Evolutionary conservation across 2,329 filamentous ascomycete species (phyloP).

Genomic region (Phyllosticta paracitricarpa): DNA sequence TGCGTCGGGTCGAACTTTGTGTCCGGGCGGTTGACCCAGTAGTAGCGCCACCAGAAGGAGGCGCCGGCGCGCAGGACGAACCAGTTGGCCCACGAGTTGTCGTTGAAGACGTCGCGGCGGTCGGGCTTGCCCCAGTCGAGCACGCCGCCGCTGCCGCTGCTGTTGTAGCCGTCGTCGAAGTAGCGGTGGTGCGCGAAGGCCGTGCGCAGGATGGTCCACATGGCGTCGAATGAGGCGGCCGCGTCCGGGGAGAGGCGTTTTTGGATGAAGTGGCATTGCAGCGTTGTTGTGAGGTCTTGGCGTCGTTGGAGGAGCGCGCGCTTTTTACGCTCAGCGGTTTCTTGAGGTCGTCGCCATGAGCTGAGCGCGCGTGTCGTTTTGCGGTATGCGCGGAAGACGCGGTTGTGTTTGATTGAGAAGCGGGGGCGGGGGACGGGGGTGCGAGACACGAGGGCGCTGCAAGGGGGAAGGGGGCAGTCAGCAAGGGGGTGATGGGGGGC

Average conservation of each 20-base stretch:
- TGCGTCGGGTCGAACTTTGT: neutral
- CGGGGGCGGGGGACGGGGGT: neutral
- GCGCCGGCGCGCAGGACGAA: slow-evolving; percentile 23
- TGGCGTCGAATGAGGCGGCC: slow-evolving; percentile 22
- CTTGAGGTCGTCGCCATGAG: slow-evolving; percentile 8
- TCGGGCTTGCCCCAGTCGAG: slow-evolving; percentile 14
- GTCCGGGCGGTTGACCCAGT: slow-evolving; percentile 15
- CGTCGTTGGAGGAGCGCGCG: slow-evolving; percentile 4
- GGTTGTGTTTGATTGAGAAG: slow-evolving; percentile 4
- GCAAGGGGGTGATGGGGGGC: neutral
- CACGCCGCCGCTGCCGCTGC: slow-evolving; percentile 16
- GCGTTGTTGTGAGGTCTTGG: slow-evolving; percentile 16
- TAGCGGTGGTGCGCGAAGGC: slow-evolving; percentile 19
- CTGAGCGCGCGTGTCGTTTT: slow-evolving; percentile 4
- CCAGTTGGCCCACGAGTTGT: slow-evolving; percentile 24
- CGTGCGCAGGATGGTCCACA: slow-evolving; percentile 22
- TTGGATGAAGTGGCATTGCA: slow-evolving; percentile 7
- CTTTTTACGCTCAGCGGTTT: slow-evolving; percentile 4
- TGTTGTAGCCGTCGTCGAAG: slow-evolving; percentile 17
- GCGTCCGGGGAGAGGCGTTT: slow-evolving; percentile 13
- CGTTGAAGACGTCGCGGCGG: slow-evolving; percentile 11
- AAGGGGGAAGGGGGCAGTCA: neutral
- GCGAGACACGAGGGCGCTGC: slow-evolving; percentile 3
- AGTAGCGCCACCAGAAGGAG: slow-evolving; percentile 23
- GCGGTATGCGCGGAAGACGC: slow-evolving; percentile 2